Evolutionary conservation across 2,329 filamentous ascomycete species (phyloP), one percentile per base, ranked within the genome.

Genomic region (Cladosporium sp.): DNA sequence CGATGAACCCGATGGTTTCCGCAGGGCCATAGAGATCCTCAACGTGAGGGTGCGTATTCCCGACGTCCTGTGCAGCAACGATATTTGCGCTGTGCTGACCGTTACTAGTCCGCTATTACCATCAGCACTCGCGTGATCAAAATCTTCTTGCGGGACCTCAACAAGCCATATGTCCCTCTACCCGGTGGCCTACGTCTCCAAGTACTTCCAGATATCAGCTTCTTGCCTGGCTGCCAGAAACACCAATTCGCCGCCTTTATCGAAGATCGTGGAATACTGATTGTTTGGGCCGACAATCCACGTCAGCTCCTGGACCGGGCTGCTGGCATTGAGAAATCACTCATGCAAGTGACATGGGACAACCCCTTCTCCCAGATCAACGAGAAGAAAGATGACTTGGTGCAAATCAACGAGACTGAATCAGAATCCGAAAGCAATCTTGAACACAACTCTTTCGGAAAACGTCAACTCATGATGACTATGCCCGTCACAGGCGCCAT

Each of bases 191-290:
- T 89, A 21, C 84, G 84, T 29, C 77, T 90, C 7, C 88, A 91
- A 72, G 84, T 90, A 5, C 78, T 90, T 26, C 83, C 83, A 2
- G 83, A 82, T 58, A 83, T 89, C 65, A 78, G 80, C 2, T 82
- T 85, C 58, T 78, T 91, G 5, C 84, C 85, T 0, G 76, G 80
- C 28, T 89, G 86, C 70, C 83, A 88, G 72, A 87, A 88, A 73
- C 86, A 88, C 75, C 86, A 89, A 67, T 88, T 87, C 71, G 86
- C 85, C n/a, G 86, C 87, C 10, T 89, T 89, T 73, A 84, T 89
- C 61, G 80, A 83, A 66, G 85, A 88, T 68, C 78, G 81, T n/a
- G 80, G 80, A 52, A 79, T 88, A 46, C 75, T 89, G n/a, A 79
- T 88, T 5, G 85, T 88, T 28, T 89, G 87, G 87, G 87, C 88